Evolutionary conservation across 805 yeast genomes (phyloP), one percentile per base, ranked within the genome.

Genomic region (Geotrichum ghanense): DNA sequence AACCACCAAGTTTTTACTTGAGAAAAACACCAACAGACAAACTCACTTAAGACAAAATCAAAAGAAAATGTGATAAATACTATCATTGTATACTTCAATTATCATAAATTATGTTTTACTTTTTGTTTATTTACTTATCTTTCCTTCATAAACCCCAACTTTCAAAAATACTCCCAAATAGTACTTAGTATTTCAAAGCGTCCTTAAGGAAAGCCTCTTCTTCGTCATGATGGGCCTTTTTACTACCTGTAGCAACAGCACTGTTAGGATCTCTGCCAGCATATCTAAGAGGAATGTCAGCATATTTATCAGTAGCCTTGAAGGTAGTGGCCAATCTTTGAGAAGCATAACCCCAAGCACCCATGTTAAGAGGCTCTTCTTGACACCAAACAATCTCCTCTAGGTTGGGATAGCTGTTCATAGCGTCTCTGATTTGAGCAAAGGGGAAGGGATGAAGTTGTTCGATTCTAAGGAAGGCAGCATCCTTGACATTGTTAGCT

Each of bases 371-470:
- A 59, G 97, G 97, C 75, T 92, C 99, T 72, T 92, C 99, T 74
- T 92, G 98, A 70, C 94, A 83, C 90, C 89, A 92, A 43, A 89
- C 94, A 56, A 92, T 71, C 65, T 92, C 98, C 66, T 83, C 81
- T 52, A 82, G 64, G 65, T 79, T 79, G 60, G 94, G 87, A 74
- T 83, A 92, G 43, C 79, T 65, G 69, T 83, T 73, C 58, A 92
- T 70, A 22, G 86, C 71, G 56, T 90, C 97, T 63, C 86, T 82
- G 59, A 92, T 70, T 72, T 86, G 96, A 48, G 92, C 89, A 70
- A 73, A 92, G 69, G 98, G 98, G 97, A 92, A 92, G 68, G 99
- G 99, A 64, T 92, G 97, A 61, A 89, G 64, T 74, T 92, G 97
- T 71, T 92, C 99, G 58, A 92, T 61, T 70, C 81, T 86, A 60